Base-by-base conservation (phyloP, 2,329 filamentous ascomycete genomes). In the Cladosporium cucumerinum region DNA sequence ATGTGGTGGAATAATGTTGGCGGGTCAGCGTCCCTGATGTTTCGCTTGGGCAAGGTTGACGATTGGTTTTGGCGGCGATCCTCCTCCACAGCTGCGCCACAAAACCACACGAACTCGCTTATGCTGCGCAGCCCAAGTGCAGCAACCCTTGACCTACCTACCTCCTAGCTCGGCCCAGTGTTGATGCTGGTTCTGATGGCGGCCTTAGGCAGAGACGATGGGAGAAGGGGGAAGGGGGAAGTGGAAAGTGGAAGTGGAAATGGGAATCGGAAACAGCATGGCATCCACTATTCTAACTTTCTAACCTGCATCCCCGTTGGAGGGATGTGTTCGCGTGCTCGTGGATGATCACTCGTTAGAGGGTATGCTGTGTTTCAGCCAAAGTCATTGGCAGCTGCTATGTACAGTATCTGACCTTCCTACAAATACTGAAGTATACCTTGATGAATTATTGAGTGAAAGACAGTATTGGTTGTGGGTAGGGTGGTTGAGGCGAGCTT, bases 41-140 rank as follows among this genome's bases (percentile, higher is more conserved):
- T 39, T 57, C 54, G 54, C 54, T 57, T 39, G 32, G 28, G 28
- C 54, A 57, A 57, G 54, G 30, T 57, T 36, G 32, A 55, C 48
- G 48, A 25, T 51, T 51, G 48, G 48, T 26, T 51, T 51, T 51
- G 48, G 26, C 39, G 39, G 39, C 54, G 54, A 57, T 57, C 54
- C 54, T 57, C 51, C 51, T 30, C 51, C 30, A 30, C 48, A 25
- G 48, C 51, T 54, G 51, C 51, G 51, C 51, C 51, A 54, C 51
- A 54, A 54, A 54, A 28, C 51, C 39, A 46, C 39, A 46, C 39
- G 39, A 46, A 46, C 39, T 46, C 39, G 39, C 39, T 46, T 46
- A 46, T 46, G 39, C 39, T 46, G 39, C 39, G 39, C 39, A 46
- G 39, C 39, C 5, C 28, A 10, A 30, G 28, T 30, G 16, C 34